Conservation (phyloP, 495 filamentous ascomycete genomes). For the Penicillium parvum region DNA sequence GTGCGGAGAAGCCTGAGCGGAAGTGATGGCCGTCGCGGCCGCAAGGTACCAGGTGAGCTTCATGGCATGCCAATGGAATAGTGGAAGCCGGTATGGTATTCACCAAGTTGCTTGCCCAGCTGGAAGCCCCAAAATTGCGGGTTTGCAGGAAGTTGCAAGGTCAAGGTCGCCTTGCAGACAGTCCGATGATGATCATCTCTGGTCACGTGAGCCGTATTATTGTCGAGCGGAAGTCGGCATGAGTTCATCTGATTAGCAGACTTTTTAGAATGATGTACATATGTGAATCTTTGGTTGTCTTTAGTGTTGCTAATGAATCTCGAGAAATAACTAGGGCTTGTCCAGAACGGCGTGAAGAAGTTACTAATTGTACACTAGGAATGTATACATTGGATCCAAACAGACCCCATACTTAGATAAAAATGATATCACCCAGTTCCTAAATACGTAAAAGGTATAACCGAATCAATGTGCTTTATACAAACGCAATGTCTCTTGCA, state of each 20-base stretch:
- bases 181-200: neutral
- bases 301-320: too few relatives aligned
- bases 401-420: too few relatives aligned
- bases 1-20: conserved; percentile 31
- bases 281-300: too few relatives aligned
- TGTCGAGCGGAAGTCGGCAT: neutral
- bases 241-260: neutral
- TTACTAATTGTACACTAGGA: too few relatives aligned
- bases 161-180: neutral
- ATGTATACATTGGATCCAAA: too few relatives aligned
- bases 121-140: neutral
- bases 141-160: neutral
- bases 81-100: neutral
- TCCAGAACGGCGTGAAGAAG: too few relatives aligned
- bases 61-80: conserved; percentile 11
- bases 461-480: too few relatives aligned
- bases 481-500: too few relatives aligned
- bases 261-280: too few relatives aligned
- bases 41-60: conserved; percentile 22
- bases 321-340: too few relatives aligned
- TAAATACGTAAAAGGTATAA: too few relatives aligned
- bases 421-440: too few relatives aligned
- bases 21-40: conserved; percentile 19
- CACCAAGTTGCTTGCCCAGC: neutral
- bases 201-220: conserved; percentile 1